phyloP scores from a whole-genome alignment of 108 stramenopile genomes.

The Cyclotella cryptica region DNA sequence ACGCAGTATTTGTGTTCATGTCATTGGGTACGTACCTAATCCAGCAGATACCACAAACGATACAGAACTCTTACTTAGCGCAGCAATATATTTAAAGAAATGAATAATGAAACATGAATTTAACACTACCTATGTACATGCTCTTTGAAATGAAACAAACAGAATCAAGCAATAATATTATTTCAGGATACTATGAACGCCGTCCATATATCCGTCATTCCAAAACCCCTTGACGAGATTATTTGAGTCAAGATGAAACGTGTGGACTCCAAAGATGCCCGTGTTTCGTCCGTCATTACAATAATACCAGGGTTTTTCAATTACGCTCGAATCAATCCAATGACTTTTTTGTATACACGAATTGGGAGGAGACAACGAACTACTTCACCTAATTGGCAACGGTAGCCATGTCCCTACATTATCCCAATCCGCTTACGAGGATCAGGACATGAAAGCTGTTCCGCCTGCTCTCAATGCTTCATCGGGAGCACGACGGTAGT shows the following conservation, averaged over 20 bases:
- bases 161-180: background rate
- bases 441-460: conserved; percentile 91
- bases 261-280: background rate
- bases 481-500: conserved; percentile 79
- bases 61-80: no score
- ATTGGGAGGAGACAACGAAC: conserved; percentile 1
- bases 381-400: background rate
- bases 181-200: conserved; percentile 1
- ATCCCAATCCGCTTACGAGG: conserved; percentile 62
- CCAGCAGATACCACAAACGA: no score
- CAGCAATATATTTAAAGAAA: background rate
- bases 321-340: background rate
- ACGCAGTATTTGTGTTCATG: no score
- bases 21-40: no score
- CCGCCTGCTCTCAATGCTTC: conserved; percentile 73
- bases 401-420: background rate
- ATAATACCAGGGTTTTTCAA: conserved; percentile 1
- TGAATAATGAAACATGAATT: background rate
- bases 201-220: background rate
- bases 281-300: conserved; percentile 6
- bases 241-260: conserved; percentile 3
- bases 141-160: background rate
- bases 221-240: background rate
- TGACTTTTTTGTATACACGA: conserved; percentile 7
- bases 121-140: background rate